Percentiles rank a stretch among this genome's conserved stretches.
Conservation (phyloP, 192 early-diverging fungal species). For the Coemansia sp. region DNA sequence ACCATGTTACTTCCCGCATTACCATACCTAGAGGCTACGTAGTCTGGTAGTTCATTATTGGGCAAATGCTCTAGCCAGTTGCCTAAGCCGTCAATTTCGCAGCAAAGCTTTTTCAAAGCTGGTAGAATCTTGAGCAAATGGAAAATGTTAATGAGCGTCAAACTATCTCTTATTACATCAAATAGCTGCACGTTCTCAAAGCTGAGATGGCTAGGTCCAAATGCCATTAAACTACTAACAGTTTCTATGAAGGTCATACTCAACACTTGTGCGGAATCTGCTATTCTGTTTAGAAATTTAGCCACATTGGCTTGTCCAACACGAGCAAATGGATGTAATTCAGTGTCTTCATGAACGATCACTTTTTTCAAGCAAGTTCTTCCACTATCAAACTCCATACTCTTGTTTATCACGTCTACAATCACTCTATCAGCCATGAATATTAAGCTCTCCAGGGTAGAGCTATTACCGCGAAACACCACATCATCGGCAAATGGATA, state of each 20-base stretch:
- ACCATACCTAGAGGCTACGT: no score
- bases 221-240: neutral
- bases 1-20: no score
- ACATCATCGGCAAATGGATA: conserved; percentile 15
- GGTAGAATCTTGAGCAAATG: neutral
- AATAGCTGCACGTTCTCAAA: neutral
- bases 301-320: neutral
- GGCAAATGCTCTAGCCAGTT: no score
- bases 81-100: no score
- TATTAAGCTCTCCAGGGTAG: neutral
- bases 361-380: neutral
- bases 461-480: conserved; percentile 14
- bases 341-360: neutral
- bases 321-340: neutral
- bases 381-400: neutral
- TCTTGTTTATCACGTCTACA: neutral
- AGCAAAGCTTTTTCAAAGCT: neutral
- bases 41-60: no score
- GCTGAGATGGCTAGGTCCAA: neutral
- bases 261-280: neutral
- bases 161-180: neutral
- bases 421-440: neutral
- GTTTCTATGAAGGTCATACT: neutral
- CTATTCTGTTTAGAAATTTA: neutral
- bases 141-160: neutral